Evolutionary conservation across 371 early-diverging fungal species (phyloP), one percentile per base, ranked within the genome.

Genomic region (Umbelopsis sp.): DNA sequence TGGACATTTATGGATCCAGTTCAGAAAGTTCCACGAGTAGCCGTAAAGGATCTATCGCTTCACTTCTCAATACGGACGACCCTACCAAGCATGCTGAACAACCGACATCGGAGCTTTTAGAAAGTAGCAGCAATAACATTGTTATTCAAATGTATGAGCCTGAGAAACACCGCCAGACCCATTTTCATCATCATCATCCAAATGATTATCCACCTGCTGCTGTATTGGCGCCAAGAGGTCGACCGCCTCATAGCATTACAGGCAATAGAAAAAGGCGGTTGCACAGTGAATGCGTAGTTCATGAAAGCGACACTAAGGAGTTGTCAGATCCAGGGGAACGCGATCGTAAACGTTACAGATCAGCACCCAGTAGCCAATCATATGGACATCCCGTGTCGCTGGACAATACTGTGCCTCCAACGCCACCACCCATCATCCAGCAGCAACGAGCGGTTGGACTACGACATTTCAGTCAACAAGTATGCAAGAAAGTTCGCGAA

Each of bases 401-500:
- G 41, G 10, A 10, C 12, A 41, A 3, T 20, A 11, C 57, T 18
- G 20, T 29, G 29, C 41, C 18, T 29, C 64, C 32, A 16, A 20
- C 46, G 22, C 22, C 38, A 41, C 53, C 32, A 16, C 29, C 46
- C 25, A 18, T 35, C 41, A 14, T 67, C 69, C 5, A 71, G 66
- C 67, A 72, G 37, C 75, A 69, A 46, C 72, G 72, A 32, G 74
- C 75, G n/a, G 81, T 80, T 66, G 89, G 90, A 9, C 70, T 90
- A 52, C 79, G 90, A 3, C 87, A 88, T 67, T 88, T 89, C 64
- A 86, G 86, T 57, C 80, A 82, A 65, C 81, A 80, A 70, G 89
- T 90, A n/a, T 86, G 86, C 68, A 87, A 88, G 52, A 89, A 89
- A 69, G 90, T 90, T 25, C 78, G 81, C 65, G 73, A 76, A 64